Base-by-base conservation (phyloP, 2,329 filamentous ascomycete genomes). In the Torrubiellomyces zombiae region DNA sequence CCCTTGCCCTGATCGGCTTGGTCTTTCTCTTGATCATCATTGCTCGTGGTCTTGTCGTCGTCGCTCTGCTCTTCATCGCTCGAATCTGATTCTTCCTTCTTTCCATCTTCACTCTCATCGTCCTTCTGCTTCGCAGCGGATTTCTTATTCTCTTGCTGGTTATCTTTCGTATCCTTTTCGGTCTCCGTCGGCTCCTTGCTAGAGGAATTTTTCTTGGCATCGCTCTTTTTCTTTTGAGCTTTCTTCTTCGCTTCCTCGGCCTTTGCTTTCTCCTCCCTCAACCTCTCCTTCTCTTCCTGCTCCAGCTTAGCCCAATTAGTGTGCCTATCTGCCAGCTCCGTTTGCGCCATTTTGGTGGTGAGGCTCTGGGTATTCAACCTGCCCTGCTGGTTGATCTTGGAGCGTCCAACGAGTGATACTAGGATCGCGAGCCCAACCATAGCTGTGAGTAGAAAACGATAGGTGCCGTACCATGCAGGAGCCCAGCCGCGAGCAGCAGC, bases 361-460 rank as follows among this genome's bases (percentile, higher is more conserved):
- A 63, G 28, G 2, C 50, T 51, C 13, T 38, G 32, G 6, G 44
- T 45, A 10, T 49, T 48, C 6, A 47, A 36, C 1, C 31, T 26
- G 11, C 39, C 30, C 1, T 34, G 30, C 17, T 46, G 40, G 25
- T 54, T 62, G 37, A 91, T 72, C 55, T 85, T 76, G 41, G 83
- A 77, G 32, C 85, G 72, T 20, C 81, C 82, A 33, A 94, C 66
- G 36, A 94, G 57, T 34, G 70, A 86, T 38, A 81, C 56, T 20
- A 89, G 71, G 37, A 94, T 86, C 33, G 77, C 75, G 21, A 69
- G 60, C 19, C 86, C 85, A 15, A 93, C 85, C 32, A 94, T 66
- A 47, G 85, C 86, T 3, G 86, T 94, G 38, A 94, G 62, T 7
- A 92, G 75, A 51, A 93, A 94, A 17, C 86, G 80, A 58, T 94